Percentiles rank a stretch among this genome's conserved stretches.
Evolutionary conservation across 192 early-diverging fungal species (phyloP).

Genomic region (Linnemannia elongata): DNA sequence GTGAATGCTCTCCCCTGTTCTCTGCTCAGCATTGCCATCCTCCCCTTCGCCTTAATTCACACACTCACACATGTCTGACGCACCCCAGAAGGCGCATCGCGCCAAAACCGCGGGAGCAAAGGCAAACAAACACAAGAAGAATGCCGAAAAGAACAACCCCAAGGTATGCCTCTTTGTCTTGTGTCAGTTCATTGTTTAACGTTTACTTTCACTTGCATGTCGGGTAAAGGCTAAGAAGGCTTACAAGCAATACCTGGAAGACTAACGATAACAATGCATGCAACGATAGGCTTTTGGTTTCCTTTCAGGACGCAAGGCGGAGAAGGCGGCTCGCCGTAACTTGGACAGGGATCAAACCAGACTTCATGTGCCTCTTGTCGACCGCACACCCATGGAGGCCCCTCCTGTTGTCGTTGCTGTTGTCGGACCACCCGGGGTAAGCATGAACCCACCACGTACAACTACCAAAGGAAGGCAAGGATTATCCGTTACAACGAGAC

Average conservation of each 20-base stretch:
- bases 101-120: constrained; percentile 87
- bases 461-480: neutral
- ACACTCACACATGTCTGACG: constrained; percentile 28
- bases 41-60: constrained; percentile 8
- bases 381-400: constrained; percentile 90
- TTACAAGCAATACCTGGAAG: neutral
- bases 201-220: neutral
- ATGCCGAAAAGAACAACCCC: constrained; percentile 89
- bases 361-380: constrained; percentile 95
- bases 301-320: constrained; percentile 79
- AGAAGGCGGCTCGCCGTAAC: constrained; percentile 85
- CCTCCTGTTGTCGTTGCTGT: constrained; percentile 96
- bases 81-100: constrained; percentile 85
- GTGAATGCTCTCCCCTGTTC: constrained; percentile 8
- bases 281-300: constrained; percentile 77
- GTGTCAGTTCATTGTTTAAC: neutral
- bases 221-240: too few relatives aligned
- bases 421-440: constrained; percentile 92
- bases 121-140: constrained; percentile 80
- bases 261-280: neutral
- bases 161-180: constrained; percentile 65
- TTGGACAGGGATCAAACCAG: constrained; percentile 90
- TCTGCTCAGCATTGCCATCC: neutral
- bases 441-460: constrained; percentile 5
- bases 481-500: neutral